These are phyloP conservation scores for Coccinonectria pachysandricola DNA, from an alignment of 2,329 filamentous ascomycete genomes.

Conservation along the genomic window DNA sequence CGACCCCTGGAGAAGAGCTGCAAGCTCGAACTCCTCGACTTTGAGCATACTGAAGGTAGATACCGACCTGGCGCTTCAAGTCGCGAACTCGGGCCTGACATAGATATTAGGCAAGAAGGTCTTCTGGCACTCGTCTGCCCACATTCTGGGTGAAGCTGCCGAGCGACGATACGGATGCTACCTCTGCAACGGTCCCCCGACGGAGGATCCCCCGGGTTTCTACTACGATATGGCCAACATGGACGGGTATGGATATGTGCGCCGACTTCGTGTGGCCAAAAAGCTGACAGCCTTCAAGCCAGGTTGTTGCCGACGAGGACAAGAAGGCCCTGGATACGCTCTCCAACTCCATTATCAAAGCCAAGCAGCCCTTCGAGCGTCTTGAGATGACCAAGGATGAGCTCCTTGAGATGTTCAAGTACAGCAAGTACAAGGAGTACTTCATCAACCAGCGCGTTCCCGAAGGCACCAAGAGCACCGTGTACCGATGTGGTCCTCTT, in stretches of 20 bases:
- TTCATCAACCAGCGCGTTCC: constrained; percentile 66
- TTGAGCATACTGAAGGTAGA: constrained; percentile 43
- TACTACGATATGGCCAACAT: constrained; percentile 87
- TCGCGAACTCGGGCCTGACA: constrained; percentile 1
- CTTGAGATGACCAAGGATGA: constrained; percentile 83
- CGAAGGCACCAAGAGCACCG: constrained; percentile 82
- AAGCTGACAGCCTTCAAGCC: constrained; percentile 42
- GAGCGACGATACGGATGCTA: constrained; percentile 86
- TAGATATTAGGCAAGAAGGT: constrained; percentile 63
- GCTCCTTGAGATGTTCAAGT: constrained; percentile 86
- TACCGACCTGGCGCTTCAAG: not conserved
- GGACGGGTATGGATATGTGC: constrained; percentile 22
- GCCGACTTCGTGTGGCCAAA: not conserved
- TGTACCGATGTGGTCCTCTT: constrained; percentile 86
- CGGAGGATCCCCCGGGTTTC: constrained; percentile 67
- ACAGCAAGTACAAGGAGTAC: constrained; percentile 97
- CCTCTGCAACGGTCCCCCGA: constrained; percentile 87
- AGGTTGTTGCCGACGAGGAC: constrained; percentile 64
- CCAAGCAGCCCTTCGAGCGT: constrained; percentile 91
- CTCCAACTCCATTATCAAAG: constrained; percentile 79
- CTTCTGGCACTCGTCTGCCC: constrained; percentile 96
- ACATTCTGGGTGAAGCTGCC: constrained; percentile 89
- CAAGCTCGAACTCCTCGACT: constrained; percentile 74
- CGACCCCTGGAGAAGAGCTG: constrained; percentile 82
- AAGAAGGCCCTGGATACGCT: constrained; percentile 77